Evolutionary conservation across 192 early-diverging fungal genomes (phyloP).

Genomic region (Irineochytrium annulatum): DNA sequence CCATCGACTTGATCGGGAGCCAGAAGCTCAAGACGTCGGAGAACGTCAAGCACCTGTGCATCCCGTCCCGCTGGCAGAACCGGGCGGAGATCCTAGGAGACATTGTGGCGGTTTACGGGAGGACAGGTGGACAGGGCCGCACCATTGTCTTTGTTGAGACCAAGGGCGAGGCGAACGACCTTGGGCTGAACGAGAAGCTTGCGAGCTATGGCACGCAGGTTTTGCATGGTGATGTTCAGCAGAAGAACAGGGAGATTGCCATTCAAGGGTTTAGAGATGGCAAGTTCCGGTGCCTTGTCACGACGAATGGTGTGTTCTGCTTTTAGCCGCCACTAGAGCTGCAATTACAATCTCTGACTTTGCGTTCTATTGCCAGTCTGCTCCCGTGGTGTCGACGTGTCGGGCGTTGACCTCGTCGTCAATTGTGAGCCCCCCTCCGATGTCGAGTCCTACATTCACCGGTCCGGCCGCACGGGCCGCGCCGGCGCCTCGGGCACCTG

Average conservation of each 20-base stretch:
- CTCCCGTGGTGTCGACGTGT: conserved; percentile 94
- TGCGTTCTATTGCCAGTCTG: too few species aligned
- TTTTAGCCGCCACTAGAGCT: too few species aligned
- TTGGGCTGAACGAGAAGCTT: conserved; percentile 73
- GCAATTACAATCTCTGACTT: too few species aligned
- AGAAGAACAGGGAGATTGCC: conserved; percentile 71
- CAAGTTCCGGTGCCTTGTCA: conserved; percentile 79
- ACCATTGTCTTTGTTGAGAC: conserved; percentile 95
- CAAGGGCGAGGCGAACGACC: conserved; percentile 83
- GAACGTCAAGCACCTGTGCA: conserved; percentile 79
- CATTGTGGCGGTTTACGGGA: conserved; percentile 86
- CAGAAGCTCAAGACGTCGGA: conserved; percentile 86
- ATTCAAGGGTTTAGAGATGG: conserved; percentile 84
- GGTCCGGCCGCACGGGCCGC: conserved; percentile 91
- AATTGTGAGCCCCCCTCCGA: conserved; percentile 94
- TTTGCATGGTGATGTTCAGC: conserved; percentile 81
- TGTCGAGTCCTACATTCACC: conserved; percentile 91
- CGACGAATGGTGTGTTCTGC: too few species aligned
- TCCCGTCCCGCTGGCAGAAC: conserved; percentile 84
- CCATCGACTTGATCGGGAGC: conserved; percentile 78
- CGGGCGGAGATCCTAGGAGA: conserved; percentile 90
- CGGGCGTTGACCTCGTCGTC: conserved; percentile 94
- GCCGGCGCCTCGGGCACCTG: conserved; percentile 81
- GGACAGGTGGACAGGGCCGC: conserved; percentile 57
- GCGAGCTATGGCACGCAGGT: conserved; percentile 69